Percentiles rank a stretch among this genome's conserved stretches.
Evolutionary conservation across 306 rosid genomes (phyloP).

Genomic region (Sphenostylis stenocarpa): DNA sequence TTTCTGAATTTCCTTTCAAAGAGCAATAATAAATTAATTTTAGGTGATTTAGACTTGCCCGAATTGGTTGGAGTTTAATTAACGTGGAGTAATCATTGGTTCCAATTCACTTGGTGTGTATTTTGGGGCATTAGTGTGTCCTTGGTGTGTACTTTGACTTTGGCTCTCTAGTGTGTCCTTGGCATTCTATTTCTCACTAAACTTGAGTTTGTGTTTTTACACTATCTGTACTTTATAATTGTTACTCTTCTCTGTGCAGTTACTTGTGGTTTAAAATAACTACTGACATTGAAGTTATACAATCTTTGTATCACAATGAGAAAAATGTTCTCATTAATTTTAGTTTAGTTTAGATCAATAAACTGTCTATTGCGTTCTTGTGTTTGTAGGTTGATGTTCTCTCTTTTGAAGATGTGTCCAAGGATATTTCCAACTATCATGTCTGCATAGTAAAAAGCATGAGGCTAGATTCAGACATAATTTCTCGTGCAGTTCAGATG

Average conservation of each 20-base stretch:
- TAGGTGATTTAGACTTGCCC: not conserved
- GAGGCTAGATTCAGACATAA: slow-evolving; percentile 64
- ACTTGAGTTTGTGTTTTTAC: not conserved
- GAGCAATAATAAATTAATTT: not conserved
- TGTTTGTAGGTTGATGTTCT: slow-evolving; percentile 74
- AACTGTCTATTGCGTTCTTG: not conserved
- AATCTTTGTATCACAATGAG: not conserved
- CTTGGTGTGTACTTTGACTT: slow-evolving; percentile 9
- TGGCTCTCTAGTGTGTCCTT: not conserved
- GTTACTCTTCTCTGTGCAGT: slow-evolving; percentile 13
- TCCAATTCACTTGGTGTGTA: not conserved
- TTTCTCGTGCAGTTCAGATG: slow-evolving; percentile 70
- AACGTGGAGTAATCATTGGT: not conserved
- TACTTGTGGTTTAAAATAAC: not conserved
- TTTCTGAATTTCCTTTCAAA: not conserved
- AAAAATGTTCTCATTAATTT: not conserved
- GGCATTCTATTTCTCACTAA: not conserved
- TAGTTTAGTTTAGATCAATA: not conserved
- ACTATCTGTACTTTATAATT: not conserved
- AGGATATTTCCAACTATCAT: slow-evolving; percentile 60
- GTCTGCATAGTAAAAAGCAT: slow-evolving; percentile 60
- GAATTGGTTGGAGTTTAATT: not conserved
- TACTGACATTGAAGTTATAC: not conserved
- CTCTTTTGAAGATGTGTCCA: slow-evolving; percentile 65
- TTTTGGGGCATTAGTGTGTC: not conserved